Conservation (phyloP, 2,329 filamentous ascomycete genomes). For the Colletotrichum kahawae region DNA sequence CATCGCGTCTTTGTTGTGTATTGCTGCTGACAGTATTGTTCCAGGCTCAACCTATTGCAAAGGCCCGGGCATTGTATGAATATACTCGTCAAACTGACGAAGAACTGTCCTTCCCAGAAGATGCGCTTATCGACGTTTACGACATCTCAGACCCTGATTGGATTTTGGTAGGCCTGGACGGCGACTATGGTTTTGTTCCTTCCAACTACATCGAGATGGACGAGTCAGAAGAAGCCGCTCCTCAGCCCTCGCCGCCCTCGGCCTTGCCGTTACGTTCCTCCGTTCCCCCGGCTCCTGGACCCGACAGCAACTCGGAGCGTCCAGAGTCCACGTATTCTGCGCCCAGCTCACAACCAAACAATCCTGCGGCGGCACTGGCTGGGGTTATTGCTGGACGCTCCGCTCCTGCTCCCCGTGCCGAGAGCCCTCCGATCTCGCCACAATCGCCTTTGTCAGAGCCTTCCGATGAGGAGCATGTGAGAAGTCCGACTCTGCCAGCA, state of each 20-base stretch:
- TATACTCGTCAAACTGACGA: conserved; percentile 97
- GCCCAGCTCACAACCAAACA: conserved; percentile 34
- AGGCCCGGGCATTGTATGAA: conserved; percentile 95
- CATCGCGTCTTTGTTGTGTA: not conserved
- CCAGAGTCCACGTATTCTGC: conserved; percentile 24
- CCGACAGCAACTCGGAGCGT: not conserved
- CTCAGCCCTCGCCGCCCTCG: conserved; percentile 37
- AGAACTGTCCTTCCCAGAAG: conserved; percentile 94
- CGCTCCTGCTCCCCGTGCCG: conserved; percentile 42
- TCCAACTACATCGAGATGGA: conserved; percentile 91
- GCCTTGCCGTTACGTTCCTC: conserved; percentile 26
- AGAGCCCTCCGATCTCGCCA: conserved; percentile 51
- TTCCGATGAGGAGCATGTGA: conserved; percentile 36
- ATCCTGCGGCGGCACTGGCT: conserved; percentile 60
- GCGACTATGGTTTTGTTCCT: conserved; percentile 92
- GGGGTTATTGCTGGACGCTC: conserved; percentile 57
- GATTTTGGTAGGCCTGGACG: conserved; percentile 86
- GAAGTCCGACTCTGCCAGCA: conserved; percentile 42
- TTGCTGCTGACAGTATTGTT: not conserved
- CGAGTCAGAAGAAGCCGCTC: conserved; percentile 44
- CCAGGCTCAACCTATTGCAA: conserved; percentile 60
- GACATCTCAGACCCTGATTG: conserved; percentile 94
- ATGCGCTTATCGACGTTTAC: conserved; percentile 81
- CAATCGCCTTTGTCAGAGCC: conserved; percentile 16
- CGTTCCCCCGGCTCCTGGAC: not conserved